These are phyloP conservation scores for Tuber microsphaerosporum DNA, from an alignment of 495 filamentous ascomycete genomes.

Conservation along the genomic window DNA sequence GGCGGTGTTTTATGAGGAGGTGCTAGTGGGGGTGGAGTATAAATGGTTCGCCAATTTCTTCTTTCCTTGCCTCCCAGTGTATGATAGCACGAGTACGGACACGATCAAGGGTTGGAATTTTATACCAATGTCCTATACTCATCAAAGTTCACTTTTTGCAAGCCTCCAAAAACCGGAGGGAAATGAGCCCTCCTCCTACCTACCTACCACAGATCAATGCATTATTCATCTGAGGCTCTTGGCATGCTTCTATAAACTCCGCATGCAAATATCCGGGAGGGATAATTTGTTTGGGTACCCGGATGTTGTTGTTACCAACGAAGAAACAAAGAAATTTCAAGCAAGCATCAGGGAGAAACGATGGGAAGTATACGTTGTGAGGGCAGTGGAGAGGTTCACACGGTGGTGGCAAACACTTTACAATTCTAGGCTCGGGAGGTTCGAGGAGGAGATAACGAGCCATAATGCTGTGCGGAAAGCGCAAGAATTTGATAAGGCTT, in stretches of 20 bases:
- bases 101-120: not conserved
- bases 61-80: not conserved
- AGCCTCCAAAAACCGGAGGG: not conserved
- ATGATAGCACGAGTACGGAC: not conserved
- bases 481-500: not conserved
- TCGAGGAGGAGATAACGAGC: not conserved
- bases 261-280: not conserved
- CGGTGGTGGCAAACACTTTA: not conserved
- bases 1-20: not conserved
- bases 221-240: not conserved
- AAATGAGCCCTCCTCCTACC: not conserved
- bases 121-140: not conserved
- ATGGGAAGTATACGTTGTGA: slow-evolving; percentile 3
- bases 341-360: not conserved
- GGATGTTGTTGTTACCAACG: not conserved
- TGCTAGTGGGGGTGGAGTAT: not conserved
- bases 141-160: not conserved
- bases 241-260: not conserved
- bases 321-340: not conserved
- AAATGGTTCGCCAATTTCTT: not conserved
- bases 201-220: not conserved
- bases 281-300: not conserved
- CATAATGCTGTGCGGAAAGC: slow-evolving; percentile 1
- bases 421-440: not conserved
- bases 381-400: not conserved